Evolutionary conservation across 1,284 basidiomycete species (phyloP), one percentile per base, ranked within the genome.

Genomic region (Mycosarcoma mackinlayi): DNA sequence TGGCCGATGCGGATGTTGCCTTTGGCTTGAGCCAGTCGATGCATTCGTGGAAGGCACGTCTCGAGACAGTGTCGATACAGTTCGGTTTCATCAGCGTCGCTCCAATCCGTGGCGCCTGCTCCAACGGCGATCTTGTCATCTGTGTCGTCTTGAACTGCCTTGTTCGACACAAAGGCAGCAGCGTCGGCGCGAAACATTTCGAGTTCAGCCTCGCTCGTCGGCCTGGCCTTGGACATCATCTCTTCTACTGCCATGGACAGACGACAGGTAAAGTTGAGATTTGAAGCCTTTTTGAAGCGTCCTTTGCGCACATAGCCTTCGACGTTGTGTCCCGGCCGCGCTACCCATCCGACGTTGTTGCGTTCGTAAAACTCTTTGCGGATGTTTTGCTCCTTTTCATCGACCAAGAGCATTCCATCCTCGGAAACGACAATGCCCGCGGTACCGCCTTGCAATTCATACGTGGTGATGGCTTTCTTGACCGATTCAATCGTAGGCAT

Each of bases 251-350:
- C 87, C 38, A 92, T 83, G 16, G 90, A 91, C 6, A 93, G 85
- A 40, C 85, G 85, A 28, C 91, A 87, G 2, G 87, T 91, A 80
- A 91, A 92, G 83, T 94, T 94, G 90, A 93, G 91, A 83, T 94
- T 93, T 0, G 88, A 89, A 0, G 91, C 91, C 83, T 93, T 93
- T 86, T 93, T 93, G 86, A 93, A 93, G 27, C 91, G 88, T 62
- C 92, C 92, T n/a, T 90, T 89, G 51, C 92, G 90, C 54, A 88
- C 86, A 84, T 88, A 93, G 0, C 90, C 91, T 76, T 88, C 88
- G 18, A 82, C 73, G 75, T 88, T 87, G 80, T 91, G 88, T 42
- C 86, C 86, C 4, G 92, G 91, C 46, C 92, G 88, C 21, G 92
- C 89, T 57, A 92, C 89, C 88, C 90, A 93, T 33, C 89, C 91